These are phyloP conservation scores for Mortierella sp. DNA, from an alignment of 371 early-diverging fungal species.

Conservation along the genomic window DNA sequence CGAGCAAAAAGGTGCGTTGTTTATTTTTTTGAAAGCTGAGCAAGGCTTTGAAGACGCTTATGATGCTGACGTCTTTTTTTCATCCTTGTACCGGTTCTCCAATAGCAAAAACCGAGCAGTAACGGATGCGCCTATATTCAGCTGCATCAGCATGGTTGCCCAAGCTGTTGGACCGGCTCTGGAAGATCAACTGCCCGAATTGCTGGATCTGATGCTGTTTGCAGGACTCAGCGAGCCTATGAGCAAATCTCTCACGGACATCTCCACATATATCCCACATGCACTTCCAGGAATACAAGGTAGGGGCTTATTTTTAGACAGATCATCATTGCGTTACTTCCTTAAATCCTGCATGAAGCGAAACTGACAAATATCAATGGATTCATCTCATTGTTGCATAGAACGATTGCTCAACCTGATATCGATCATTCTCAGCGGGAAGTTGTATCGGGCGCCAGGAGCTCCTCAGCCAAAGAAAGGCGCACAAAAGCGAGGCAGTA, in stretches of 20 bases:
- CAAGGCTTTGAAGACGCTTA: not conserved
- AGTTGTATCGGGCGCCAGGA: conserved; percentile 87
- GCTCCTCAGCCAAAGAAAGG: conserved; percentile 59
- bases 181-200: conserved; percentile 84
- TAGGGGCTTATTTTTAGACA: not conserved
- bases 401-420: conserved; percentile 91
- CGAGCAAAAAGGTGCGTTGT: conserved; percentile 44
- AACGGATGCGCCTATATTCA: conserved; percentile 80
- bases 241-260: conserved; percentile 83
- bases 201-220: conserved; percentile 92
- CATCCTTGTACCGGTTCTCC: not conserved
- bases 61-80: not conserved
- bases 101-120: conserved; percentile 67
- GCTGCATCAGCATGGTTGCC: conserved; percentile 91
- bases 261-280: conserved; percentile 86
- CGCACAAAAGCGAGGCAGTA: conserved; percentile 62
- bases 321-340: not conserved
- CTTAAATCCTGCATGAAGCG: not conserved
- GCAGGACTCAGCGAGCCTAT: conserved; percentile 89
- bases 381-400: not conserved
- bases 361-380: not conserved
- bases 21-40: too few species aligned
- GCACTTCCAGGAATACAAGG: conserved; percentile 85
- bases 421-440: conserved; percentile 86
- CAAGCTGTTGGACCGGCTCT: conserved; percentile 90